Evolutionary conservation across 352 stramenopile species (phyloP).

Genomic region (Pythium oligandrum): DNA sequence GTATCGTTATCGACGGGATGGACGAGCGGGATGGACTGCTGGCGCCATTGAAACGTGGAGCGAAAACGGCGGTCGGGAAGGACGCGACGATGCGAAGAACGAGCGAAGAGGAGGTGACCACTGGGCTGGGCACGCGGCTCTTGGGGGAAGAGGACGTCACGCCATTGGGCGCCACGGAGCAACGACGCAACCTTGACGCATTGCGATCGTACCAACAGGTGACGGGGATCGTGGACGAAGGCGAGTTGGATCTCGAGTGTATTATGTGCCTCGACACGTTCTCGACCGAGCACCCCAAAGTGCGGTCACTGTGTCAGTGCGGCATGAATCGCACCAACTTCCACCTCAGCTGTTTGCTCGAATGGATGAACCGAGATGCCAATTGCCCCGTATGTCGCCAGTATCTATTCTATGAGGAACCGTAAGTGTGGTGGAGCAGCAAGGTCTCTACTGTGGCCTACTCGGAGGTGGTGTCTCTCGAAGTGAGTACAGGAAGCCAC

Average conservation of each 20-base stretch:
- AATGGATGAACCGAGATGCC: constrained; percentile 80
- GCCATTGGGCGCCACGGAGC: constrained; percentile 10
- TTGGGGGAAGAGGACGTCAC: constrained; percentile 6
- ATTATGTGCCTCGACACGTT: constrained; percentile 49
- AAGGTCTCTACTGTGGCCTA: too few relatives aligned
- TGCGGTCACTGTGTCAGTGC: constrained; percentile 84
- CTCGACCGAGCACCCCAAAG: constrained; percentile 53
- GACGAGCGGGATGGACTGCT: constrained; percentile 15
- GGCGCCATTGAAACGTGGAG: neutral
- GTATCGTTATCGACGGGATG: constrained; percentile 38
- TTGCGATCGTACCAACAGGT: constrained; percentile 65
- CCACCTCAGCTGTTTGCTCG: constrained; percentile 83
- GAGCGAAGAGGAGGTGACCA: neutral
- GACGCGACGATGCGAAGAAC: too few relatives aligned
- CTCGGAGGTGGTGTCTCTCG: neutral
- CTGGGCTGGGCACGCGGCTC: neutral
- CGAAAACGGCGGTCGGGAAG: constrained; percentile 4
- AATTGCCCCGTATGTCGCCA: constrained; percentile 84
- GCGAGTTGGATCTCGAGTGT: constrained; percentile 75
- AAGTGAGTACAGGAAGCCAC: constrained; percentile 9
- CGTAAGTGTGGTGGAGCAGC: constrained; percentile 10
- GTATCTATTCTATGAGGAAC: constrained; percentile 87
- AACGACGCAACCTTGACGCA: constrained; percentile 33
- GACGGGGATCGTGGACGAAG: constrained; percentile 59
- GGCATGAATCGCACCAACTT: constrained; percentile 90